Base-by-base conservation (phyloP, 2,329 filamentous ascomycete genomes). In the Fusarium anthophilum region DNA sequence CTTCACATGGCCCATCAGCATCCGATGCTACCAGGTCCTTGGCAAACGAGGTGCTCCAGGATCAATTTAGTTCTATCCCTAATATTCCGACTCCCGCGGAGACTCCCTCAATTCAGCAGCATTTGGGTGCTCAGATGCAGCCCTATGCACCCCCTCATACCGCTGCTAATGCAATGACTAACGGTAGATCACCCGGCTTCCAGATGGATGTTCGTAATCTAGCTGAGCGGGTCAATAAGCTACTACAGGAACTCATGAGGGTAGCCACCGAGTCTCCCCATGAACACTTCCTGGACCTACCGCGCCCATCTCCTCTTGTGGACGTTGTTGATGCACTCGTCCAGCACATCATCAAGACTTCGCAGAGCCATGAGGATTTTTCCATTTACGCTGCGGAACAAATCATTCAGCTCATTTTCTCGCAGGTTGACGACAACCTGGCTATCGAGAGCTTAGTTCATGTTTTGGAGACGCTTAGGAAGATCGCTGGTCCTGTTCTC, bases 11-110 rank as follows among this genome's bases (percentile, higher is more conserved):
- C 22, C 83, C 89, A 17, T 89, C 90, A 5, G 82, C 87, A 3
- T 91, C 90, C 4, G 91, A 92, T 77, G 86, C 89, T 10, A 91
- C 89, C 3, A 85, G 90, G 66, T 88, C 88, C 12, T 83, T 92
- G 63, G 87, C 90, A 26, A 91, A 91, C 67, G 90, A 92, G 67
- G 86, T 91, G 17, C 83, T 92, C 8, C 89, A 90, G 74, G 91
- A 92, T 43, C 87, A 90, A 66, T 92, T 89, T 78, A 86, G 83
- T 59, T 80, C 86, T 20, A 83, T 91, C n/a, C 86, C 88, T 5
- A 89, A 83, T 67, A 81, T 92, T 12, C 85, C 89, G n/a, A 89
- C 89, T 0, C 87, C 89, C 6, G 84, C 88, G 10, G 90, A 92
- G 78, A 88, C 90, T 4, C 87, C 89, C 0, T 86, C 88, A 10